Base-by-base conservation (phyloP, 371 early-diverging fungal species). In the Hamiltosporidium magnivora region DNA sequence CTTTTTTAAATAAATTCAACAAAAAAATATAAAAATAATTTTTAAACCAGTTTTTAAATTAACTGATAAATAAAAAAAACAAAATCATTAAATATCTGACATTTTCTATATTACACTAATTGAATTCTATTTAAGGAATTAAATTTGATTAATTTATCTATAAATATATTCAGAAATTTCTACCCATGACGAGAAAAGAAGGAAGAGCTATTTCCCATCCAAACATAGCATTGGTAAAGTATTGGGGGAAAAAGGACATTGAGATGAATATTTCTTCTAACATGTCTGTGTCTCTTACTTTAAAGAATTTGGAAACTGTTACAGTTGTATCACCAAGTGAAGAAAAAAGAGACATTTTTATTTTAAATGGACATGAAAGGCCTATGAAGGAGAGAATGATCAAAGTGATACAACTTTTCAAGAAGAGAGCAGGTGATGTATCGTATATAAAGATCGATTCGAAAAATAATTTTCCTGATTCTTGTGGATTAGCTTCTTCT, bases 401-500 rank as follows among this genome's bases (percentile, higher is more conserved):
- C 12, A 54, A 40, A 25, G 44, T 60, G 46, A 56, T 70, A 11
- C 38, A 64, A 36, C 39, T 66, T 54, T 70, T 70, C 44, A 70
- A 49, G 39, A 42, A 65, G 49, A 66, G 1, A 1, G 9, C 44
- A 1, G 42, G 60, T 41, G 52, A 68, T 43, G 6, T 9, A 1
- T 8, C 4, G 4, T n/a, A 25, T 52, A 49, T 72, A 44, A 54
- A 25, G 12, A 67, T 72, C 46, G 64, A 41, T 44, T 72, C 72
- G 12, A 42, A 43, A 71, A 96, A 95, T 86, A 94, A 92, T 84
- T 95, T 96, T 78, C 95, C 97, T 36, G 93, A 95, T 3, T 94
- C 94, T 44, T 94, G 94, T 3, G 97, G 97, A n/a, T 83, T 96
- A 49, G 97, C 97, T n/a, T 93, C 93, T 54, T 92, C 92, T 14